Conservation (phyloP, 345 rosid genomes). For the Arabidopsis thaliana region DNA sequence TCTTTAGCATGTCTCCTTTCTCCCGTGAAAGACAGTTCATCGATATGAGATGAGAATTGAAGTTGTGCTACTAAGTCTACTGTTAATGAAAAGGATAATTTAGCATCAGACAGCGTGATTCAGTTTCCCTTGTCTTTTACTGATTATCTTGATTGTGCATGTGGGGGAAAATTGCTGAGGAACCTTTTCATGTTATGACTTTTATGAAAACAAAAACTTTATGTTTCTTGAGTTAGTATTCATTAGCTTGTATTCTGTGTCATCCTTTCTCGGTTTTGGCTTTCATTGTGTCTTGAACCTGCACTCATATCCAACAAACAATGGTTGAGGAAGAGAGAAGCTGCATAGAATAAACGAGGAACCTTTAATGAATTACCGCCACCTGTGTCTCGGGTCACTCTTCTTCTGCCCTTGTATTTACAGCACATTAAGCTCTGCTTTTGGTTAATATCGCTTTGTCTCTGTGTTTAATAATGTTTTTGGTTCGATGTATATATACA, state of each 20-base stretch:
- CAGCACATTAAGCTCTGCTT: no score
- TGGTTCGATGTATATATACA: neutral
- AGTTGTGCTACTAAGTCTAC: neutral
- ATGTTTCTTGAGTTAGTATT: neutral
- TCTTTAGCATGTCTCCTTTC: neutral
- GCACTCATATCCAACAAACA: conserved; percentile 18
- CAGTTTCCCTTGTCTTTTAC: neutral
- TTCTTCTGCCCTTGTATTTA: neutral
- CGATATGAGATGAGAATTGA: conserved; percentile 8
- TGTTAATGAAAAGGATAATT: neutral
- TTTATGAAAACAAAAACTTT: neutral
- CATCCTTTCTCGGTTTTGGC: neutral
- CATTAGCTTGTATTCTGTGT: neutral
- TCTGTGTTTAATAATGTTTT: no score
- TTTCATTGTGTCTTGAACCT: neutral
- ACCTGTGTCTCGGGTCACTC: conserved; percentile 1
- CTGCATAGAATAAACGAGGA: no score
- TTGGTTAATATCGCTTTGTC: neutral
- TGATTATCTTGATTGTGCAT: neutral
- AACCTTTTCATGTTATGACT: neutral
- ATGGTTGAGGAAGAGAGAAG: neutral
- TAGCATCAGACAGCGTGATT: neutral
- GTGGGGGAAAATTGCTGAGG: neutral
- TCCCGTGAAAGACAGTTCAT: neutral
- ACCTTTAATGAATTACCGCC: neutral